Percentiles rank a stretch among this genome's conserved stretches.
These are phyloP conservation scores for Plantago elongata DNA, from an alignment of 257 asterid species.

Conservation along the genomic window DNA sequence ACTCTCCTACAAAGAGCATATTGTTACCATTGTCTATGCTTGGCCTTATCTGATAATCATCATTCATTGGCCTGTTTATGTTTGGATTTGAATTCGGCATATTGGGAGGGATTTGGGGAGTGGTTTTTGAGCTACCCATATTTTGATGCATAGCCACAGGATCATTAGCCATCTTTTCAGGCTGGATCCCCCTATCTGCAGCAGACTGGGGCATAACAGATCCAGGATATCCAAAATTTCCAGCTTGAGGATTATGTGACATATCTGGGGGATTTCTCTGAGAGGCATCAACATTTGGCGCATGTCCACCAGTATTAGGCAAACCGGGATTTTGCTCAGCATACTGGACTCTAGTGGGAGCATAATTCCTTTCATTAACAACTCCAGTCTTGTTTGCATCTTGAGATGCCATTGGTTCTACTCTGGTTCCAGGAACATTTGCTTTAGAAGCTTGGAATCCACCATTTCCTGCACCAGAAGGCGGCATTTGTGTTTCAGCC, in stretches of 20 bases:
- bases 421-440: slow-evolving; percentile 34
- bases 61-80: slow-evolving; percentile 39
- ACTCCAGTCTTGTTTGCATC: slow-evolving; percentile 38
- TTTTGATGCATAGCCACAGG: slow-evolving; percentile 38
- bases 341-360: slow-evolving; percentile 30
- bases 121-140: slow-evolving; percentile 40
- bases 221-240: slow-evolving; percentile 52
- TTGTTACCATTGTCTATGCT: slow-evolving; percentile 58
- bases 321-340: slow-evolving; percentile 47
- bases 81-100: slow-evolving; percentile 33
- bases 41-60: slow-evolving; percentile 48
- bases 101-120: slow-evolving; percentile 39
- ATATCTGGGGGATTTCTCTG: slow-evolving; percentile 35
- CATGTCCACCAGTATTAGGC: slow-evolving; percentile 29
- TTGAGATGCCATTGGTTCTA: slow-evolving; percentile 34
- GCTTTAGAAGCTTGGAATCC: slow-evolving; percentile 44
- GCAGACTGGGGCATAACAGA: slow-evolving; percentile 34
- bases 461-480: slow-evolving; percentile 38
- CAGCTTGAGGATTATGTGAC: slow-evolving; percentile 46
- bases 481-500: slow-evolving; percentile 41
- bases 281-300: slow-evolving; percentile 35
- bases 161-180: slow-evolving; percentile 36
- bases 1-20: slow-evolving; percentile 50
- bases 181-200: too few relatives aligned
- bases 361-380: slow-evolving; percentile 41